These are phyloP conservation scores for Thelonectria olida DNA, from an alignment of 2,329 filamentous ascomycete genomes.

Conservation along the genomic window DNA sequence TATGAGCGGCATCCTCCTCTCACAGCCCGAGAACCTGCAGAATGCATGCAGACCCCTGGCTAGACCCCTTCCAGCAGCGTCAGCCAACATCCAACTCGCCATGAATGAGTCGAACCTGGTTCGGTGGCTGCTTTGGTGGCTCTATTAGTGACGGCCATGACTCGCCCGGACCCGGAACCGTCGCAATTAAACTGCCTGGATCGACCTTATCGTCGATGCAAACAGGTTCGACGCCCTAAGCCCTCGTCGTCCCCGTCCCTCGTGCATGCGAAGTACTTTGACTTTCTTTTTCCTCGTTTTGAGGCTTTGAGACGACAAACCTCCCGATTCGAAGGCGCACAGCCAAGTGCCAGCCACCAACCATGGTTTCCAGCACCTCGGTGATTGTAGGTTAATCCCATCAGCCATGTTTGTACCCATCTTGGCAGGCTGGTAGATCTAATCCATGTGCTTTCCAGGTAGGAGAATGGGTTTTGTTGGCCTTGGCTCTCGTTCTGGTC, in stretches of 20 bases:
- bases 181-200: neutral
- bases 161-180: neutral
- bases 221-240: neutral
- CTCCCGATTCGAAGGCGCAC: too few relatives aligned
- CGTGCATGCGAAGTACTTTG: neutral
- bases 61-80: neutral
- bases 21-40: neutral
- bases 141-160: neutral
- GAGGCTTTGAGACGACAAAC: neutral
- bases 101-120: neutral
- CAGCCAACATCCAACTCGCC: neutral
- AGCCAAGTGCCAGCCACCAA: neutral
- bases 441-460: neutral
- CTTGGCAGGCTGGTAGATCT: neutral
- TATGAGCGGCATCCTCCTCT: neutral
- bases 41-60: neutral
- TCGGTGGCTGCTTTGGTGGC: neutral
- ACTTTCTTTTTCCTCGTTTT: neutral
- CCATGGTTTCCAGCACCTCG: neutral
- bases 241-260: neutral
- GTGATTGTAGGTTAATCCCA: neutral
- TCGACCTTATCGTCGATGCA: neutral
- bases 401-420: too few relatives aligned
- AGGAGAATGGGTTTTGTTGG: slow-evolving; percentile 13
- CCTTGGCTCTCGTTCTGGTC: slow-evolving; percentile 7